Percentiles rank a stretch among this genome's conserved stretches.
phyloP scores from a whole-genome alignment of 345 rosid genomes.

The Durio zibethinus region DNA sequence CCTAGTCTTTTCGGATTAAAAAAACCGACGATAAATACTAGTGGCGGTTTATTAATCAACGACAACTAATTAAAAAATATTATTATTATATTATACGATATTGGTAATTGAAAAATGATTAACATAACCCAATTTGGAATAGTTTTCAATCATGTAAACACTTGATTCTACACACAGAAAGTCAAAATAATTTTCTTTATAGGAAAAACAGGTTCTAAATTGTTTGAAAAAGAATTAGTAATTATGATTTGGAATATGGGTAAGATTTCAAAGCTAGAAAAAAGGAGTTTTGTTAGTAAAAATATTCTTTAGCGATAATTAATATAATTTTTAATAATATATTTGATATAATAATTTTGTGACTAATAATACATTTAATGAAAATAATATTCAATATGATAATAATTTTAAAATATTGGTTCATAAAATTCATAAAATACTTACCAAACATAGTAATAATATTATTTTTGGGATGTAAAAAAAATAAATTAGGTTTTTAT shows the following conservation, averaged over 20 bases:
- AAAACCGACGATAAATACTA: not conserved
- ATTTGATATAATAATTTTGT: too few species aligned
- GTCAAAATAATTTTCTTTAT: not conserved
- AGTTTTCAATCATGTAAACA: conserved; percentile 16
- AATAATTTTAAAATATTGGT: too few species aligned
- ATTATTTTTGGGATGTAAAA: not conserved
- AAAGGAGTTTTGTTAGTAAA: too few species aligned
- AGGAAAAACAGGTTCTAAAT: not conserved
- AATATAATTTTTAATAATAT: too few species aligned
- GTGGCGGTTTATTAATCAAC: not conserved
- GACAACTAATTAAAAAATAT: not conserved
- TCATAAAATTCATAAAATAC: too few species aligned
- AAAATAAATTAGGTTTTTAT: too few species aligned
- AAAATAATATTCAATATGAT: too few species aligned
- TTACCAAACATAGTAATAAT: too few species aligned
- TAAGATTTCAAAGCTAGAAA: not conserved
- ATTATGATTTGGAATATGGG: not conserved
- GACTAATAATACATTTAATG: too few species aligned
- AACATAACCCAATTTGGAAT: not conserved
- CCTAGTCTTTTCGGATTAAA: not conserved
- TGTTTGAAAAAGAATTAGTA: not conserved
- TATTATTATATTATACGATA: not conserved
- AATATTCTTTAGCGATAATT: too few species aligned
- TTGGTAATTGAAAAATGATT: not conserved
- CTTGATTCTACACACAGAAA: not conserved